Conservation (phyloP, 2,329 filamentous ascomycete genomes). For the Bipolaris gigantea region DNA sequence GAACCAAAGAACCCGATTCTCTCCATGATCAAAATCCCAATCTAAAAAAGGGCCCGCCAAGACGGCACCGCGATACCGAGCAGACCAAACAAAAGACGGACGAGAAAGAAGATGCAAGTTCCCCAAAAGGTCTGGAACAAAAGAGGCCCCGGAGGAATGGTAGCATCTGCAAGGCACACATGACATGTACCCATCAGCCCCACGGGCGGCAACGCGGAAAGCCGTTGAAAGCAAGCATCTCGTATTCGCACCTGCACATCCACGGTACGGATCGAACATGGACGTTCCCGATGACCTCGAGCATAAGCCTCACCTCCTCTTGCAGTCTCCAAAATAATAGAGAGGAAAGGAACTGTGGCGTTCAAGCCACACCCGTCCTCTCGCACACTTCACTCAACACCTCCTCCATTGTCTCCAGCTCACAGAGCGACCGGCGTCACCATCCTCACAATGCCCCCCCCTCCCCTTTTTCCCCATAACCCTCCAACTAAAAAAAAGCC, state of each 20-base stretch:
- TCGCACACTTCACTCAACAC: too few species aligned
- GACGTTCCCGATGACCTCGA: too few species aligned
- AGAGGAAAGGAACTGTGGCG: too few species aligned
- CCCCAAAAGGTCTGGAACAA: neutral
- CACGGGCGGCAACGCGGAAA: neutral
- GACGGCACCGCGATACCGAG: neutral
- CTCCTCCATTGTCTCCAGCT: neutral
- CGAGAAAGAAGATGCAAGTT: neutral
- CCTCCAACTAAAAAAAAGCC: neutral
- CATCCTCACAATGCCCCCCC: neutral
- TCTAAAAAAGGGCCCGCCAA: neutral
- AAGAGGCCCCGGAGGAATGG: neutral
- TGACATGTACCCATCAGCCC: neutral
- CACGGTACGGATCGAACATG: neutral
- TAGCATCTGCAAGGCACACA: neutral
- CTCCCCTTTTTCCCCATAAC: neutral
- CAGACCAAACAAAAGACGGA: neutral
- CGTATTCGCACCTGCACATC: neutral
- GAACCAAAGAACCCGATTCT: neutral
- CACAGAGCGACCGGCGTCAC: neutral
- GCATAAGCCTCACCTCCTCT: too few species aligned
- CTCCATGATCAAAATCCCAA: neutral
- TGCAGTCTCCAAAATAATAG: too few species aligned
- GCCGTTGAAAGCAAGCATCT: neutral
- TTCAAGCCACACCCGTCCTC: too few species aligned